Percentiles rank a stretch among this genome's conserved stretches.
phyloP scores from a whole-genome alignment of 2,329 filamentous ascomycete genomes.

The Colletotrichum eleusines region DNA sequence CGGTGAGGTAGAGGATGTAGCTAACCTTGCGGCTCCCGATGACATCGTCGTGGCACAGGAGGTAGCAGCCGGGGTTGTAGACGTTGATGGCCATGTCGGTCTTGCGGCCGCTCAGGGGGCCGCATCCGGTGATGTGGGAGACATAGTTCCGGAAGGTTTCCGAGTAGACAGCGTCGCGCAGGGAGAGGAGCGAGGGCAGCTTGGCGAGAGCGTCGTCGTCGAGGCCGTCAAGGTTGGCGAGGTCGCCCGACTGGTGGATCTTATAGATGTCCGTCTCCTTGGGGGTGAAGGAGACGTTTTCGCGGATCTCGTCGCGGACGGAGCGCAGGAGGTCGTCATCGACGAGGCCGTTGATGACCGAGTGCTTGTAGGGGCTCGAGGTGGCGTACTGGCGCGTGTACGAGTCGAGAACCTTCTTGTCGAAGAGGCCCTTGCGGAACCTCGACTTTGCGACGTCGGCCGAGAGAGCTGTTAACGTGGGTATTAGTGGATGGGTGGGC shows the following conservation, averaged over 20 bases:
- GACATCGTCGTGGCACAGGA: constrained; percentile 97
- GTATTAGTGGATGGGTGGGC: constrained; percentile 37
- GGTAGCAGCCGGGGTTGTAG: constrained; percentile 94
- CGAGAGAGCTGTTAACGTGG: constrained; percentile 55
- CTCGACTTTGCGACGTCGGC: constrained; percentile 65
- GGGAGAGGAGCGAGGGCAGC: constrained; percentile 86
- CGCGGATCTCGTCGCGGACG: constrained; percentile 89
- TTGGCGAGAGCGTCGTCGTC: constrained; percentile 87
- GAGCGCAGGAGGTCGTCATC: constrained; percentile 84
- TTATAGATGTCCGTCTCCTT: constrained; percentile 99
- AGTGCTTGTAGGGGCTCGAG: constrained; percentile 87
- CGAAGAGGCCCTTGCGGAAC: constrained; percentile 76
- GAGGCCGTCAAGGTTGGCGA: constrained; percentile 95
- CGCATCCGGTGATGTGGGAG: constrained; percentile 85
- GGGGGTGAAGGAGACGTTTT: constrained; percentile 93
- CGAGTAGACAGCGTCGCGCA: constrained; percentile 97
- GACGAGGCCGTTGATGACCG: constrained; percentile 86
- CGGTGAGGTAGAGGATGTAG: constrained; percentile 96
- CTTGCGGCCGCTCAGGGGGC: constrained; percentile 89
- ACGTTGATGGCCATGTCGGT: constrained; percentile 99
- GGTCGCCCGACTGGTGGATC: constrained; percentile 97
- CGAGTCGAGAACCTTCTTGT: constrained; percentile 65
- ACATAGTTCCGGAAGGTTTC: constrained; percentile 89
- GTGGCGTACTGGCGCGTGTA: constrained; percentile 73
- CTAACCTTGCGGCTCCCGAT: constrained; percentile 96